A percentile compares a stretch with the other conserved stretches of the same genome.
Evolutionary conservation across 768 basidiomycete species (phyloP).

Genomic region (Suillus ampliporus): DNA sequence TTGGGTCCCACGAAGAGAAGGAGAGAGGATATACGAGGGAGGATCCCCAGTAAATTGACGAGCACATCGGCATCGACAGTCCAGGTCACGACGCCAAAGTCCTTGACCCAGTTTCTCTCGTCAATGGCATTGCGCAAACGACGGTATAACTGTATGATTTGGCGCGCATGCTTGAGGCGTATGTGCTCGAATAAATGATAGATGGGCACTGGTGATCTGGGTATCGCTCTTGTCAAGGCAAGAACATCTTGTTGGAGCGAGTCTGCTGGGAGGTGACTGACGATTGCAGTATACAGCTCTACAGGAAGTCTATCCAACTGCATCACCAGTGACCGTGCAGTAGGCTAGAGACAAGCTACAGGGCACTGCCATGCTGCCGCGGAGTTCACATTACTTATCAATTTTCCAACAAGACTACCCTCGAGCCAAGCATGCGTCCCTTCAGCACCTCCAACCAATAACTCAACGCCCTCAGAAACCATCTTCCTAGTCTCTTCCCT

Average conservation of each 20-base stretch:
- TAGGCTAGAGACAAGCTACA: background rate
- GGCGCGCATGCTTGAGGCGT: slow-evolving; percentile 52
- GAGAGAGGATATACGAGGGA: slow-evolving; percentile 57
- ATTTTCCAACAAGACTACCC: slow-evolving; percentile 35
- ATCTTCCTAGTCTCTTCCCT: slow-evolving; percentile 53
- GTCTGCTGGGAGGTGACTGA: slow-evolving; percentile 52
- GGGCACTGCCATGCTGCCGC: too few relatives aligned
- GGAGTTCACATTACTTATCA: slow-evolving; percentile 14
- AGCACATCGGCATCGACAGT: slow-evolving; percentile 75
- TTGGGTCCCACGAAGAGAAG: slow-evolving; percentile 73
- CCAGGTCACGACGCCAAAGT: slow-evolving; percentile 66
- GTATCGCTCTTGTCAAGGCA: slow-evolving; percentile 67
- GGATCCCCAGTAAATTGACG: slow-evolving; percentile 65
- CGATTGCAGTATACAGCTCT: slow-evolving; percentile 68
- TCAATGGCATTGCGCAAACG: slow-evolving; percentile 50
- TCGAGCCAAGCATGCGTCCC: slow-evolving; percentile 33
- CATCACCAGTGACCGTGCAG: background rate
- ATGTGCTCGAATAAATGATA: slow-evolving; percentile 65
- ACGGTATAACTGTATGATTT: slow-evolving; percentile 60
- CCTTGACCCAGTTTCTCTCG: slow-evolving; percentile 49
- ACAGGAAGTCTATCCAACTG: slow-evolving; percentile 53
- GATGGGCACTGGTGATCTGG: slow-evolving; percentile 59
- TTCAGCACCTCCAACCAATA: slow-evolving; percentile 43
- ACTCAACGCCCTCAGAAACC: slow-evolving; percentile 54
- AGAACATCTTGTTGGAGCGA: slow-evolving; percentile 58